These are phyloP conservation scores for Chenopodium suecicum DNA, from an alignment of 148 eudicot genomes.

Conservation along the genomic window DNA sequence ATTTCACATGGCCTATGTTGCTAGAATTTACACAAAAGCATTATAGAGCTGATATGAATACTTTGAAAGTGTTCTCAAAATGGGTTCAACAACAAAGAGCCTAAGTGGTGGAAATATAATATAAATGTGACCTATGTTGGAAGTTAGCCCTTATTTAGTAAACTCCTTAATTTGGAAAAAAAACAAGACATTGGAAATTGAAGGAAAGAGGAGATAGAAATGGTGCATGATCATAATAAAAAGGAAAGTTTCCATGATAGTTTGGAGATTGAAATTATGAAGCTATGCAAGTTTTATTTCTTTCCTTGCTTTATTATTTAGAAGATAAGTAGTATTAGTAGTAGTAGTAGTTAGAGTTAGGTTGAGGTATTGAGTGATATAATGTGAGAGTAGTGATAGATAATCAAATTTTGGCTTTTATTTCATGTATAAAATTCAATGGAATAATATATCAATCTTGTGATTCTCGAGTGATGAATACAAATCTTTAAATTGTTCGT, in stretches of 20 bases:
- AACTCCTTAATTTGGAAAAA: neutral
- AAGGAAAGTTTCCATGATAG: too few relatives aligned
- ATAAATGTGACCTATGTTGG: neutral
- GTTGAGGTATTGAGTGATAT: neutral
- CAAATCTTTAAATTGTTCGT: too few relatives aligned
- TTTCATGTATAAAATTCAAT: constrained; percentile 8
- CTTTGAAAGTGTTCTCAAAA: constrained; percentile 51
- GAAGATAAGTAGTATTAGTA: neutral
- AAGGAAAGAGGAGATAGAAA: neutral
- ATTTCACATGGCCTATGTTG: constrained; percentile 62
- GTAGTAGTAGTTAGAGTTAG: constrained; percentile 16
- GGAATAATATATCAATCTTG: neutral
- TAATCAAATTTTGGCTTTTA: neutral
- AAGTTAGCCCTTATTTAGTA: neutral
- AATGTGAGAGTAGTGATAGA: neutral
- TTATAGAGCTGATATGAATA: constrained; percentile 70
- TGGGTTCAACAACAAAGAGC: constrained; percentile 42
- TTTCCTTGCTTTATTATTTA: neutral
- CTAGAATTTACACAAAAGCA: constrained; percentile 73
- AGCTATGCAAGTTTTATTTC: neutral
- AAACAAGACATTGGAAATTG: neutral
- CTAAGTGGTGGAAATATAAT: neutral
- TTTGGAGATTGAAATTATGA: neutral
- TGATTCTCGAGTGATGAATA: neutral
- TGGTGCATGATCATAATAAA: neutral